Evolutionary conservation across 2,329 filamentous ascomycete genomes (phyloP), one percentile per base, ranked within the genome.

Genomic region (Colletotrichum paranaense): DNA sequence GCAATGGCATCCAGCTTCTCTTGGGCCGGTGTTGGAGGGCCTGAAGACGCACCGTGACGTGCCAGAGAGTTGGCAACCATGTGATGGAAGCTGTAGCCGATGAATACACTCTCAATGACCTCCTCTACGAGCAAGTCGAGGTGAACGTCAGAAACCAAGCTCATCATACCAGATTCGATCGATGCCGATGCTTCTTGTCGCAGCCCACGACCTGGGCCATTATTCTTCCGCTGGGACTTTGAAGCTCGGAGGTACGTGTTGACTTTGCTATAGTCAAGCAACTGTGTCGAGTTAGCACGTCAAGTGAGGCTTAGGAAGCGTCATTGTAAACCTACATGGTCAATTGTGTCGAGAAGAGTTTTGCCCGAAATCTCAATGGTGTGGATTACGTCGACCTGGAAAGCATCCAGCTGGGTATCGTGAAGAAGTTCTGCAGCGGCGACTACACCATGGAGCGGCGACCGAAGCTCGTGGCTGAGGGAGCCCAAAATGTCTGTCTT

Each of bases 401-500:
- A 80, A 5, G 81, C 79, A 64, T 83, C 81, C 59, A 87, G 78
- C 5, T 80, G 74, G 0, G 83, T 86, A 14, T 87, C 86, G n/a
- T 85, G 83, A 1, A 90, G 78, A 52, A 89, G 80, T 73, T 88
- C 86, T 5, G 84, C 85, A 75, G 81, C 89, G 0, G 86, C 87
- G 2, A 91, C 80, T 38, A 91, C 88, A 1, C 88, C 89, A 73
- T 91, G 88, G 1, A 91, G 81, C 2, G 89, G 89, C 3, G 86
- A 88, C 19, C 89, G 82, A 7, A 91, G 79, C 75, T 91, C 89
- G 77, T 91, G 89, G 28, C 86, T 88, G 57, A 91, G 86, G 8
- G 86, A 89, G 1, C 86, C 87, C 26, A 91, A 86, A 73, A 91
- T 88, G 69, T 89, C 87, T 0, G 86, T 85, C 78, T 89, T 88